These are phyloP conservation scores for Limonomyces culmigenus DNA, from an alignment of 1,284 basidiomycete genomes.

Conservation along the genomic window DNA sequence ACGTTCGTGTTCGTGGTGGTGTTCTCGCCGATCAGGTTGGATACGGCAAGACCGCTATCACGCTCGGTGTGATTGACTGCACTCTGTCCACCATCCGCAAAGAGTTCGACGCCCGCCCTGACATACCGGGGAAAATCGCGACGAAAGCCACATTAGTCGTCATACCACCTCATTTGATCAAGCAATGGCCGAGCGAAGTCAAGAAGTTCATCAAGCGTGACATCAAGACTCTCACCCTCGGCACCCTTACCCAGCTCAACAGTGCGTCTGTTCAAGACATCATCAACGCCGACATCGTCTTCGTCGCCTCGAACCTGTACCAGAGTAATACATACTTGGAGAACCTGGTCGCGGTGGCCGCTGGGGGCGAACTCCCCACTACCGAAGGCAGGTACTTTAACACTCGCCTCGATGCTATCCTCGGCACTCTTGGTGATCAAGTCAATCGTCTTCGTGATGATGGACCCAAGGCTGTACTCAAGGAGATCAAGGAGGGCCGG, in stretches of 20 bases:
- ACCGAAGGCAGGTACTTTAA: conserved; percentile 81
- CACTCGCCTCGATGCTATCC: conserved; percentile 49
- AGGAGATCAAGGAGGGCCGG: conserved; percentile 42
- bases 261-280: conserved; percentile 60
- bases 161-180: conserved; percentile 80
- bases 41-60: conserved; percentile 94
- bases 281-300: conserved; percentile 71
- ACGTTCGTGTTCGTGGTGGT: conserved; percentile 67
- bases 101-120: conserved; percentile 34
- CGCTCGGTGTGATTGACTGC: conserved; percentile 73
- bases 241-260: conserved; percentile 62
- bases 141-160: conserved; percentile 72
- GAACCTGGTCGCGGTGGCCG: conserved; percentile 57
- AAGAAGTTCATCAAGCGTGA: conserved; percentile 60
- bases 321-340: conserved; percentile 63
- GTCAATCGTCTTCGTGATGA: conserved; percentile 48
- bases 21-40: conserved; percentile 94
- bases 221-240: conserved; percentile 56
- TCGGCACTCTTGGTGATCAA: conserved; percentile 43
- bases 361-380: conserved; percentile 42
- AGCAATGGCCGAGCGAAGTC: conserved; percentile 83
- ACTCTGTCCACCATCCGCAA: conserved; percentile 36
- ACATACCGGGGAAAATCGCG: conserved; percentile 50
- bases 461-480: conserved; percentile 41
- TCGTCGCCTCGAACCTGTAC: conserved; percentile 79